These are phyloP conservation scores for Colletotrichum sidae DNA, from an alignment of 2,329 filamentous ascomycete species.

Conservation along the genomic window DNA sequence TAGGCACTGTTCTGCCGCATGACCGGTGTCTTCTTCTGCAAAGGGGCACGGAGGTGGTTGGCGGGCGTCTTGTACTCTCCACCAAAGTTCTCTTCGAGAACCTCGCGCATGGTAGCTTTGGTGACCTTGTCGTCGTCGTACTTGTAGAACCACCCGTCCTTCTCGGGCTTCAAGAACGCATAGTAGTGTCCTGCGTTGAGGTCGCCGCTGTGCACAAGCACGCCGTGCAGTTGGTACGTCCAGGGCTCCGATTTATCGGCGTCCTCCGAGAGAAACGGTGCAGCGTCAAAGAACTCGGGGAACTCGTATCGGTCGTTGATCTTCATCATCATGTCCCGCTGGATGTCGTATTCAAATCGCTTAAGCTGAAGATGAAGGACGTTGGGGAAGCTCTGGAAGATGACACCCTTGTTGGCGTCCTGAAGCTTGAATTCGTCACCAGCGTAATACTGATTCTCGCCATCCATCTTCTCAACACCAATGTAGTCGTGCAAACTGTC, in stretches of 20 bases:
- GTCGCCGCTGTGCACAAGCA: conserved; percentile 95
- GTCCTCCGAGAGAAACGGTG: conserved; percentile 87
- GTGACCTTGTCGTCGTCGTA: conserved; percentile 98
- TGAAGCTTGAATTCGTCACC: conserved; percentile 91
- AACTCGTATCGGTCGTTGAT: conserved; percentile 95
- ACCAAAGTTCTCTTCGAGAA: conserved; percentile 95
- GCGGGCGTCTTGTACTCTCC: conserved; percentile 77
- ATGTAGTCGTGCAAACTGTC: conserved; percentile 98
- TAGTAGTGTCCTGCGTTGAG: conserved; percentile 99
- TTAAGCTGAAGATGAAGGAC: conserved; percentile 96
- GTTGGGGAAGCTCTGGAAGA: conserved; percentile 94
- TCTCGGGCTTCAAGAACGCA: conserved; percentile 92
- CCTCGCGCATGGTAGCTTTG: conserved; percentile 90
- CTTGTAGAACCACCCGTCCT: conserved; percentile 94
- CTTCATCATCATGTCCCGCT: conserved; percentile 98
- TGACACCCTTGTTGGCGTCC: conserved; percentile 97
- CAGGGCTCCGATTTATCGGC: conserved; percentile 91
- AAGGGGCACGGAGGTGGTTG: conserved; percentile 53
- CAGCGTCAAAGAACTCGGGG: conserved; percentile 84
- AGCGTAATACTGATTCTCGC: conserved; percentile 98
- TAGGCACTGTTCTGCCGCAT: conserved; percentile 87
- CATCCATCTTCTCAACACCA: conserved; percentile 95
- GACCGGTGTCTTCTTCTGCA: conserved; percentile 68
- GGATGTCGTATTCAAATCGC: conserved; percentile 97
- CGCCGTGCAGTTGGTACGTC: conserved; percentile 92